Percentiles rank a stretch among this genome's conserved stretches.
These are phyloP conservation scores for Azolla pinnata DNA, from an alignment of 75 land plant genomes.

Conservation along the genomic window DNA sequence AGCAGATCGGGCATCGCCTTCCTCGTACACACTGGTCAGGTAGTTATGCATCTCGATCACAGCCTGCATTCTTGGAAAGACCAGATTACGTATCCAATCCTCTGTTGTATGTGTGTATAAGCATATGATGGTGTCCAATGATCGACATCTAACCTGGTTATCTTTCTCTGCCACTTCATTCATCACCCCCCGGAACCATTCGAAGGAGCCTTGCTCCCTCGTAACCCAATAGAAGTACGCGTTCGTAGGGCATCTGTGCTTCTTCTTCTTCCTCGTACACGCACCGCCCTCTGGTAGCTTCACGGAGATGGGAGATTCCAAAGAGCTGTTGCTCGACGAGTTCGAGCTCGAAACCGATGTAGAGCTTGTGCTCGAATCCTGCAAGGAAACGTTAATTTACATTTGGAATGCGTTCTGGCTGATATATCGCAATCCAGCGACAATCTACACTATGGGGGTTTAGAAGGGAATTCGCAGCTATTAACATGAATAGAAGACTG, in stretches of 20 bases:
- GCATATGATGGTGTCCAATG: too few species aligned
- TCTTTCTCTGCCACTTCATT: slow-evolving; percentile 47
- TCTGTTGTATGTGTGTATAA: too few species aligned
- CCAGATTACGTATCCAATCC: too few species aligned
- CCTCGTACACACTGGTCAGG: slow-evolving; percentile 81
- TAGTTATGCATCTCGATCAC: slow-evolving; percentile 87
- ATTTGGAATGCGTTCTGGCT: background rate
- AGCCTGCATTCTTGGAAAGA: too few species aligned
- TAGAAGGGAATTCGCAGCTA: background rate
- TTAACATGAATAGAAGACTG: background rate
- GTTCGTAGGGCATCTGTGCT: slow-evolving; percentile 10
- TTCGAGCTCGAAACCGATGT: background rate
- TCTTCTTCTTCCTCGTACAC: slow-evolving; percentile 11
- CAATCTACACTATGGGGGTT: background rate
- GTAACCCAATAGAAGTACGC: slow-evolving; percentile 70
- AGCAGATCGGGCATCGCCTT: slow-evolving; percentile 78
- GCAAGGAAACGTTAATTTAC: background rate
- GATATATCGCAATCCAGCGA: background rate
- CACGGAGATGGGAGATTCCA: background rate
- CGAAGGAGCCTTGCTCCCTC: slow-evolving; percentile 52
- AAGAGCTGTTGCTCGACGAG: background rate
- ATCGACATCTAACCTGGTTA: slow-evolving; percentile 13
- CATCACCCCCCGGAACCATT: slow-evolving; percentile 57
- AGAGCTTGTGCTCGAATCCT: slow-evolving; percentile 5
- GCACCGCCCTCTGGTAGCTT: slow-evolving; percentile 5